Conservation (phyloP, 345 rosid genomes). For the Erysimum cheiranthoides region DNA sequence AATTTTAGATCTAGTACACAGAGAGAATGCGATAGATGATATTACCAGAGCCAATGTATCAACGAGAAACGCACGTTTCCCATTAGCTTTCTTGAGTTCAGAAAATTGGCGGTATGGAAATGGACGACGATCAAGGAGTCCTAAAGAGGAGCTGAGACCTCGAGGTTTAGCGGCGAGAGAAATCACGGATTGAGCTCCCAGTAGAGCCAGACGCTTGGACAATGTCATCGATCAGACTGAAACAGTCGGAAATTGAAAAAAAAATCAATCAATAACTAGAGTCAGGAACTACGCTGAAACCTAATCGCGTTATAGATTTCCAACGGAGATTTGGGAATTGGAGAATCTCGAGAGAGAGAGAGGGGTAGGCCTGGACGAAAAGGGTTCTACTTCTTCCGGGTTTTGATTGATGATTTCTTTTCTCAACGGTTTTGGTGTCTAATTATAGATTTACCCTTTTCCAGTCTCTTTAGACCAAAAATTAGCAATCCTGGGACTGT, state of each 20-base stretch:
- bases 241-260: neutral
- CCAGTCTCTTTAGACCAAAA: neutral
- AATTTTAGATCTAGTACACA: slow-evolving; percentile 6
- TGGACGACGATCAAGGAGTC: slow-evolving; percentile 3
- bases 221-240: slow-evolving; percentile 18
- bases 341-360: slow-evolving; percentile 1
- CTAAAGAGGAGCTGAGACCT: neutral
- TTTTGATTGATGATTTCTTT: slow-evolving; percentile 2
- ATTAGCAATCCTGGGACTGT: neutral
- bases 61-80: slow-evolving; percentile 86
- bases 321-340: neutral
- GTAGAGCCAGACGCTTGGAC: slow-evolving; percentile 5
- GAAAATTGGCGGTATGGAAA: slow-evolving; percentile 42
- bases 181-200: slow-evolving; percentile 28
- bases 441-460: neutral
- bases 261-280: neutral
- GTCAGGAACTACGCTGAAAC: neutral
- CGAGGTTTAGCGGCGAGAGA: slow-evolving; percentile 15
- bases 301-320: neutral
- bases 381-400: slow-evolving; percentile 1
- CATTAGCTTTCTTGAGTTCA: slow-evolving; percentile 64
- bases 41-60: slow-evolving; percentile 92
- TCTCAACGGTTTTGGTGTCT: neutral
- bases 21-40: slow-evolving; percentile 2
- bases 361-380: neutral